Conservation (phyloP, 306 rosid species). For the Cucurbita moschata region DNA sequence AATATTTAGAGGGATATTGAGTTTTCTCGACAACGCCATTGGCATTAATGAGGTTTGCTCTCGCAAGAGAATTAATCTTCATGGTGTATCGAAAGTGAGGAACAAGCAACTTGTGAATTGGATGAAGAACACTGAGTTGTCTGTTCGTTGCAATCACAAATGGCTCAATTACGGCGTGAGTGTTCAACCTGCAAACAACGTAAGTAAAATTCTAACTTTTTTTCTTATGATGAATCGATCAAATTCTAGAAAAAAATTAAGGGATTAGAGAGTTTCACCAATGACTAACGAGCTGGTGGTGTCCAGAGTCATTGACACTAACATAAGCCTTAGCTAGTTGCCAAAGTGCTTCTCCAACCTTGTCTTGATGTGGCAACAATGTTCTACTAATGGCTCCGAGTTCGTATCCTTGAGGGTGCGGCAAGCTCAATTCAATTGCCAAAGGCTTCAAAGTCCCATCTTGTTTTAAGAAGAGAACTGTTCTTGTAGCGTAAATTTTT, state of each 20-base stretch:
- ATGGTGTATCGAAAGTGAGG: not conserved
- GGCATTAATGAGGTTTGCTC: not conserved
- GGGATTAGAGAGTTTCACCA: not conserved
- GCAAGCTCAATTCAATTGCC: not conserved
- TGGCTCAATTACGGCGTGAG: not conserved
- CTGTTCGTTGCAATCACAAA: not conserved
- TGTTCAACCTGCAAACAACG: not conserved
- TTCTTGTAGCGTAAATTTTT: conserved; percentile 14
- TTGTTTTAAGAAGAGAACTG: conserved; percentile 37
- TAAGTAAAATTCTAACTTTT: too few species aligned
- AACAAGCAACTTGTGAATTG: not conserved
- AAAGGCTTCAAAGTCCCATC: conserved; percentile 30
- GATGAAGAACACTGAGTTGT: not conserved
- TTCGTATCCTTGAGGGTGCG: not conserved
- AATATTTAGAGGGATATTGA: conserved; percentile 38
- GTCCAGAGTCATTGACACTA: conserved; percentile 17
- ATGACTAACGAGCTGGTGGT: conserved; percentile 30
- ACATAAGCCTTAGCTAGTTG: conserved; percentile 6
- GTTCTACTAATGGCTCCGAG: conserved; percentile 40
- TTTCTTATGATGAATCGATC: too few species aligned
- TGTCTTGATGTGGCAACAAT: conserved; percentile 30
- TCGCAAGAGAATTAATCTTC: not conserved
- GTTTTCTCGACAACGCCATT: conserved; percentile 3
- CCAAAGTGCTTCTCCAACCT: conserved; percentile 44
- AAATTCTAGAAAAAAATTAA: too few species aligned